Evolutionary conservation across 1,284 basidiomycete genomes (phyloP).

Genomic region (Marasmius tenuissimus): DNA sequence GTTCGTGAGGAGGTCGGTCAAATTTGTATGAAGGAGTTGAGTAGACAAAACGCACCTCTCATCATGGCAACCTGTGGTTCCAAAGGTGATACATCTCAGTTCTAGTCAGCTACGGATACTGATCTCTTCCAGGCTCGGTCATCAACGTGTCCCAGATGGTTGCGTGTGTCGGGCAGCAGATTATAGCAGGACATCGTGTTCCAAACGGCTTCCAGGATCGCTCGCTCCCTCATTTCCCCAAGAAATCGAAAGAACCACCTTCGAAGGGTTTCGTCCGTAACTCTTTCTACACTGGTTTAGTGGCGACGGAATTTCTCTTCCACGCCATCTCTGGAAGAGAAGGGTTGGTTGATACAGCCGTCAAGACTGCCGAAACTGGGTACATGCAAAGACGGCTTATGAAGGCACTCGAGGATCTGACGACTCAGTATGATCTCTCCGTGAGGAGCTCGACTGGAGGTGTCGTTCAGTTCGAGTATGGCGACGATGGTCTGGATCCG

Average conservation of each 20-base stretch:
- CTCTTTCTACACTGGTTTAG: constrained; percentile 94
- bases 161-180: constrained; percentile 99
- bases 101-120: neutral
- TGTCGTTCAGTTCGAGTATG: constrained; percentile 98
- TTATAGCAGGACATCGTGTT: constrained; percentile 97
- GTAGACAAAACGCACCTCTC: constrained; percentile 93
- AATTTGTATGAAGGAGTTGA: constrained; percentile 97
- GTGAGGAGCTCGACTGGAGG: constrained; percentile 95
- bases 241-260: constrained; percentile 96
- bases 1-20: constrained; percentile 97
- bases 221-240: constrained; percentile 96
- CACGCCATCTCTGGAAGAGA: constrained; percentile 99
- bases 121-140: constrained; percentile 73
- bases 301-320: constrained; percentile 96
- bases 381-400: constrained; percentile 99
- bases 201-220: constrained; percentile 99
- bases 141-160: constrained; percentile 99
- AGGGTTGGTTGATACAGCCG: constrained; percentile 98
- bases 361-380: constrained; percentile 99
- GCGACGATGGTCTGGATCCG: constrained; percentile 97
- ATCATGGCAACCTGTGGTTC: constrained; percentile 99
- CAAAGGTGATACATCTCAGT: constrained; percentile 63
- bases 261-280: constrained; percentile 99
- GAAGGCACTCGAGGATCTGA: constrained; percentile 98
- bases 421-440: constrained; percentile 96